Evolutionary conservation across 805 yeast species (phyloP), one percentile per base, ranked within the genome.

Genomic region (Myxozyma mucilagina): DNA sequence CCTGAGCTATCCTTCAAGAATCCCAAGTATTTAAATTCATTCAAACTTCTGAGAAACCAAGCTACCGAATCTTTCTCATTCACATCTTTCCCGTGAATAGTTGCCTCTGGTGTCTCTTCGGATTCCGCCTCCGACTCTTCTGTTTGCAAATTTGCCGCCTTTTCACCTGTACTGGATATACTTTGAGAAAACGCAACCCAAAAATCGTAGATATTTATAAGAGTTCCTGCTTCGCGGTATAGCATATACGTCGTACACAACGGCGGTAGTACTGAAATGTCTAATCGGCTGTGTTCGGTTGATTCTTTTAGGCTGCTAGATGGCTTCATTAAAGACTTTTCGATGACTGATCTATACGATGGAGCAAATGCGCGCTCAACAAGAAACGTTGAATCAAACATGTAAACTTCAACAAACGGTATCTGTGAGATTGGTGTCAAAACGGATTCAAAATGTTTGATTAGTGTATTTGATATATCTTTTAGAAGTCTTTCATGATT

Each of bases 141-240:
- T 32, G 13, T 36, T 16, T 20, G 29, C 32, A 29, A 41, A 35
- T 31, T 18, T 56, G 24, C 24, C 29, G 14, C 43, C 36, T 39
- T 44, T 35, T n/a, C n/a, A 8, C 16, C 11, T 24, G 35, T 29
- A n/a, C 49, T 39, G 11, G 49, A 10, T 10, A 53, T 24, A 16
- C 31, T 34, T 32, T 63, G 61, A 35, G 51, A 55, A 42, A 65
- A 65, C n/a, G 68, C 68, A 16, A 14, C 38, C 60, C 57, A 65
- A 41, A 48, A 65, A 32, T 65, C 68, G 42, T 53, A 57, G n/a
- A 54, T 24, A 34, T 65, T 65, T 20, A 65, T 54, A 24, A 57
- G 36, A 20, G 55, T 24, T 7, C 64, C 64, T 7, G 68, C 62
- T 42, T 65, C 68, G 16, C 57, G 53, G 36, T 65, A 64, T 36